Evolutionary conservation across 176 grass and related monocot species (phyloP).

Genomic region (Eleusine coracana): DNA sequence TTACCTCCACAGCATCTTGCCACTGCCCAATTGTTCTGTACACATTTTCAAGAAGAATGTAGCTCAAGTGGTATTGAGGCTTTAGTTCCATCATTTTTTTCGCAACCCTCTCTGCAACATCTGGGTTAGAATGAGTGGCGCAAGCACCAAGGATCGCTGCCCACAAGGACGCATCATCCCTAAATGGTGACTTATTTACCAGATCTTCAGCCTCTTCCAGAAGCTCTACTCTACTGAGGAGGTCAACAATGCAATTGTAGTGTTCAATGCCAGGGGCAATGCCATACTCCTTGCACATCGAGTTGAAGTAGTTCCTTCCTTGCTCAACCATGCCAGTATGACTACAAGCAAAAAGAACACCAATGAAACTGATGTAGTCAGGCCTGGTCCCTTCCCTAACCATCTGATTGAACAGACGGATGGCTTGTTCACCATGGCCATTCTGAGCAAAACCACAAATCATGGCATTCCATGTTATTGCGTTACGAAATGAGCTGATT

Average conservation of each 20-base stretch:
- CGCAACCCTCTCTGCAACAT: constrained; percentile 68
- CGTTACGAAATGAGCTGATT: constrained; percentile 56
- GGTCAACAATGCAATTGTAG: constrained; percentile 89
- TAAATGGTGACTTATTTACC: constrained; percentile 61
- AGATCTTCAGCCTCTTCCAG: constrained; percentile 85
- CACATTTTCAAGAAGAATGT: constrained; percentile 82
- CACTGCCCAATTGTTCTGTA: constrained; percentile 78
- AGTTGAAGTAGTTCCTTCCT: constrained; percentile 70
- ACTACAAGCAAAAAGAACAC: constrained; percentile 77
- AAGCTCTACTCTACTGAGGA: constrained; percentile 78
- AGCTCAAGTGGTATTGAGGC: constrained; percentile 80
- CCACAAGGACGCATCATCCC: constrained; percentile 70
- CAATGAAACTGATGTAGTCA: constrained; percentile 77
- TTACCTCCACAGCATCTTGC: constrained; percentile 75
- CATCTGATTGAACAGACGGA: constrained; percentile 67
- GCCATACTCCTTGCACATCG: constrained; percentile 58
- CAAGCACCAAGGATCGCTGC: constrained; percentile 69
- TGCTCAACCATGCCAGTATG: constrained; percentile 75
- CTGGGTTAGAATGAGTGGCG: constrained; percentile 61
- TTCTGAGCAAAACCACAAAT: constrained; percentile 86
- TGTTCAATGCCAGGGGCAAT: constrained; percentile 75
- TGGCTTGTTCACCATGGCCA: constrained; percentile 57
- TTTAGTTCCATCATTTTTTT: constrained; percentile 82
- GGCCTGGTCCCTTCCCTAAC: constrained; percentile 51
- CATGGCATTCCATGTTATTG: constrained; percentile 93